Percentiles rank a stretch among this genome's conserved stretches.
phyloP scores from a whole-genome alignment of 257 asterid species.

The Przewalskia tangutica region DNA sequence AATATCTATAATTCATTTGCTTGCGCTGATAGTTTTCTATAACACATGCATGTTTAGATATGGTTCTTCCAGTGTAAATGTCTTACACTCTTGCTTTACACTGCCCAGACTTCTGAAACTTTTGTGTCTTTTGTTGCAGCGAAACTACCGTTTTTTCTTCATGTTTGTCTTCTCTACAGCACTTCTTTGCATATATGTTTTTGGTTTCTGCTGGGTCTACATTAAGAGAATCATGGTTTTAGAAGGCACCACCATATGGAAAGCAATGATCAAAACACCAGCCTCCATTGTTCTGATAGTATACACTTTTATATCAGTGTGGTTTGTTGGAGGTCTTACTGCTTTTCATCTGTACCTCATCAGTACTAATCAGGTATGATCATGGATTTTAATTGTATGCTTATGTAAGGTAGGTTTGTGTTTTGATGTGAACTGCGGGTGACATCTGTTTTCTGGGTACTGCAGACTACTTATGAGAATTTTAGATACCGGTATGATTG shows the following conservation, averaged over 20 bases:
- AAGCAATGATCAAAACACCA: constrained; percentile 87
- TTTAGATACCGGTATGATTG: constrained; percentile 87
- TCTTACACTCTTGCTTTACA: not conserved
- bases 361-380: constrained; percentile 80
- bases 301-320: constrained; percentile 82
- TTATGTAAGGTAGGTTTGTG: not conserved
- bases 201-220: constrained; percentile 92
- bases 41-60: not conserved
- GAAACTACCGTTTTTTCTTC: constrained; percentile 98
- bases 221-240: constrained; percentile 59
- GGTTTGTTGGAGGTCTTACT: constrained; percentile 98
- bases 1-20: not conserved
- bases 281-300: constrained; percentile 82
- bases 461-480: constrained; percentile 95
- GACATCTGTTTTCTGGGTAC: not conserved
- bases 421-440: not conserved
- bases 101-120: constrained; percentile 2
- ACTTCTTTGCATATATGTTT: constrained; percentile 83
- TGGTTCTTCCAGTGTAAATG: not conserved
- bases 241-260: constrained; percentile 67
- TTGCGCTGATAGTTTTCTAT: not conserved
- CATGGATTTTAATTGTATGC: not conserved
- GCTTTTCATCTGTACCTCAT: constrained; percentile 89
- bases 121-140: constrained; percentile 36
- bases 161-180: constrained; percentile 99